These are phyloP conservation scores for Sapria himalayana DNA, from an alignment of 345 rosid species.

Conservation along the genomic window DNA sequence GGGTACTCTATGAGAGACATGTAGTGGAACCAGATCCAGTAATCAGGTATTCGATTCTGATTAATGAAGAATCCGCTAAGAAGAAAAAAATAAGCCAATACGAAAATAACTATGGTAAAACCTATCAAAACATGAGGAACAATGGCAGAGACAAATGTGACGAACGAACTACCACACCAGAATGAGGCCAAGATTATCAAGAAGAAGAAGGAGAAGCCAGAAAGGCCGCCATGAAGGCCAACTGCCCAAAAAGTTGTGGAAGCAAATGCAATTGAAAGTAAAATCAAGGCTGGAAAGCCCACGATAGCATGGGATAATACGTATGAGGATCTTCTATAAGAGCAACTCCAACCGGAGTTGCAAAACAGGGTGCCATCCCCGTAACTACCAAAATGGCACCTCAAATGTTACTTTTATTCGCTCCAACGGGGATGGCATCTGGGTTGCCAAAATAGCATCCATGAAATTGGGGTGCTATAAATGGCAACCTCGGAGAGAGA, in stretches of 20 bases:
- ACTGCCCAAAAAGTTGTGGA: constrained; percentile 62
- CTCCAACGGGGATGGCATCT: too few species aligned
- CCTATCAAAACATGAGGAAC: constrained; percentile 80
- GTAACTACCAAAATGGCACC: too few species aligned
- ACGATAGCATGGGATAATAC: constrained; percentile 65
- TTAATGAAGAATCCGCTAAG: constrained; percentile 93
- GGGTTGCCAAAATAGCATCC: too few species aligned
- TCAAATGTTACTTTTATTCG: too few species aligned
- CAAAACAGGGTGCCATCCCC: too few species aligned
- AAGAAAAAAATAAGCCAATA: constrained; percentile 65
- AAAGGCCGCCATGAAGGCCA: constrained; percentile 48
- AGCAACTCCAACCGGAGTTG: too few species aligned
- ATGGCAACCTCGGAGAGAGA: too few species aligned
- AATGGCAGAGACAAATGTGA: constrained; percentile 67
- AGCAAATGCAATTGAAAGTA: constrained; percentile 51
- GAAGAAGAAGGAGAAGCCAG: constrained; percentile 65
- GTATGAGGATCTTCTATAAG: constrained; percentile 75
- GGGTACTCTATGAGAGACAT: constrained; percentile 74
- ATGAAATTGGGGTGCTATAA: too few species aligned
- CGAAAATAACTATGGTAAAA: constrained; percentile 64
- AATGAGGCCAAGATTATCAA: constrained; percentile 44
- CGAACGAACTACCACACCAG: constrained; percentile 92
- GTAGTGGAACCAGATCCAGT: constrained; percentile 93
- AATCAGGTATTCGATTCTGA: constrained; percentile 42
- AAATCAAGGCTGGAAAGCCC: constrained; percentile 41